A percentile compares a stretch with the other conserved stretches of the same genome.
phyloP scores from a whole-genome alignment of 768 basidiomycete species.

The Tricholoma hemisulphureum region DNA sequence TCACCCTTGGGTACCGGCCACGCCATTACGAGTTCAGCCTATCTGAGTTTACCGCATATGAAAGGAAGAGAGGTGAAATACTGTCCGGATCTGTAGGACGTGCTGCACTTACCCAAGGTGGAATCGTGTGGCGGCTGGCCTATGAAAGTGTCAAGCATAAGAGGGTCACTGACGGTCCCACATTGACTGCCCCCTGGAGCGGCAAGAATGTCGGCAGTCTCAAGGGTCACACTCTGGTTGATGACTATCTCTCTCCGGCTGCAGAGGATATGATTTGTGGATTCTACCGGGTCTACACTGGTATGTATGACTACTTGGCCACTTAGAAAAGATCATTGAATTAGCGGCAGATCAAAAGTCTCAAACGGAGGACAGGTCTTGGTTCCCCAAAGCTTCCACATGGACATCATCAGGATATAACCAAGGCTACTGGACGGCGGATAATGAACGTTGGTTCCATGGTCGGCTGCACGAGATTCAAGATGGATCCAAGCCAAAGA shows the following conservation, averaged over 20 bases:
- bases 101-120: not conserved
- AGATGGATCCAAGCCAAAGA: not conserved
- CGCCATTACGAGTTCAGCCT: not conserved
- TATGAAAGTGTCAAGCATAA: not conserved
- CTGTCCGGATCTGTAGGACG: not conserved
- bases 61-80: not conserved
- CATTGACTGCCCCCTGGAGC: too few species aligned
- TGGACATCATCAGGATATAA: conserved; percentile 3
- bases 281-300: too few species aligned
- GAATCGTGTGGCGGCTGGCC: conserved; percentile 11
- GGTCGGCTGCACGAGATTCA: not conserved
- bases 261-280: too few species aligned
- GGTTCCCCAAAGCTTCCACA: conserved; percentile 2
- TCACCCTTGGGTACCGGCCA: not conserved
- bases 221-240: too few species aligned
- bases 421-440: conserved; percentile 5
- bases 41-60: conserved; percentile 1
- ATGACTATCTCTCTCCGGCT: too few species aligned
- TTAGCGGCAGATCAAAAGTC: not conserved
- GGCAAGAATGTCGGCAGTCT: too few species aligned
- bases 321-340: not conserved
- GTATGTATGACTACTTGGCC: not conserved
- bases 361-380: conserved; percentile 3
- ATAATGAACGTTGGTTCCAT: conserved; percentile 8
- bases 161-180: too few species aligned